Evolutionary conservation across 129 eudicot species (phyloP), one percentile per base, ranked within the genome.

Genomic region (Deinandra increscens): DNA sequence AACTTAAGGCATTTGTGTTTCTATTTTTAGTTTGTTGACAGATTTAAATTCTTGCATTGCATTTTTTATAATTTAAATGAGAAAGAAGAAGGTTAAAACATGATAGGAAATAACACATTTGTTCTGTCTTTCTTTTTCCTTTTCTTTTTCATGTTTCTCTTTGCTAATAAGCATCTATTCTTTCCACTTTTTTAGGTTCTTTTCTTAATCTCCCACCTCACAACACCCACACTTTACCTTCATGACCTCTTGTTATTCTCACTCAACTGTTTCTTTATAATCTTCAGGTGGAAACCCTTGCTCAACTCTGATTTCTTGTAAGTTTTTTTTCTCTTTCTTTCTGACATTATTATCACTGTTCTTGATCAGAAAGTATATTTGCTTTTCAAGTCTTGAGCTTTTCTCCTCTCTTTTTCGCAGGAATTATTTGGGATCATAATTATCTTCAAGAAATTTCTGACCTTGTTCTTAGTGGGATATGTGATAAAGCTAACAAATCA

Each of bases 151-250:
- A 84, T 86, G 84, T 66, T 29, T 80, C 84, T 77, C 95, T 79
- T 75, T 84, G 82, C 77, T 75, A 53, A 58, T 58, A 83, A 75
- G 99, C 98, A 92, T 92, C 96, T 92, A 82, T 82, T 71, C 46
- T 75, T 69, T 42, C 81, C 77, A 81, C 75, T 84, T 82, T 80
- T 82, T 80, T 78, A 29, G 80, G 58, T 67, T 76, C 85, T 76
- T 80, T 80, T 73, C 81, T 70, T 55, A 65, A 22, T 70, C 82
- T 70, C 77, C 19, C 69, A 22, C 63, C 71, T 66, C 71, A 9
- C 45, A 74, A 74, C 78, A 73, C 72, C 22, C 39, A 13, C 72
- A 67, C 71, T 78, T 81, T 70, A 63, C 75, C 54, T 76, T 59
- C 36, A 59, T 18, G 7, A 63, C 71, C 59, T 51, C 31, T 51